phyloP scores from a whole-genome alignment of 768 basidiomycete genomes.

The Rhodotorula kratochvilovae region DNA sequence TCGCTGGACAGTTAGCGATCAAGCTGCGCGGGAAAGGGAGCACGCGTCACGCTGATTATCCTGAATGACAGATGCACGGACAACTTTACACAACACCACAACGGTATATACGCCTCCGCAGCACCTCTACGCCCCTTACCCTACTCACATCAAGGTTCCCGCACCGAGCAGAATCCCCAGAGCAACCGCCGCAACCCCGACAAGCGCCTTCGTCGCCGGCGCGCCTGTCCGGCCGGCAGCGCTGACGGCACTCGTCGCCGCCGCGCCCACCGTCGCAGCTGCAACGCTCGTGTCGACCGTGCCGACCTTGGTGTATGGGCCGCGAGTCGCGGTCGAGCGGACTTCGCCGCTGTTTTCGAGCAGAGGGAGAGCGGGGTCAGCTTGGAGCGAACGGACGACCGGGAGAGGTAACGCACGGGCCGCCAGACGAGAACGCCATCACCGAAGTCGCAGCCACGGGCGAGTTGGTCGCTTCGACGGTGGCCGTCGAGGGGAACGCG shows the following conservation, averaged over 20 bases:
- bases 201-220: neutral
- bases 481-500: constrained; percentile 20
- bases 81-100: too few species aligned
- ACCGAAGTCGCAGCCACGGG: constrained; percentile 12
- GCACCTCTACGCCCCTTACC: neutral
- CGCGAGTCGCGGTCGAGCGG: constrained; percentile 13
- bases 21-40: too few species aligned
- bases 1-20: too few species aligned
- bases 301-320: constrained; percentile 20
- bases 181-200: neutral
- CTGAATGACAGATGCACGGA: too few species aligned
- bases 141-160: neutral
- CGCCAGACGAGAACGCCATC: constrained; percentile 1
- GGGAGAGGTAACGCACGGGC: neutral
- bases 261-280: neutral
- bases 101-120: neutral
- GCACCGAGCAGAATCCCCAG: neutral
- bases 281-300: constrained; percentile 14
- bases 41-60: too few species aligned
- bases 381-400: neutral
- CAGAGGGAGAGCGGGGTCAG: too few species aligned
- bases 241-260: neutral
- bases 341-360: constrained; percentile 26
- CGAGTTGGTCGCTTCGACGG: constrained; percentile 10
- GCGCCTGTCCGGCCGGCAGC: neutral